phyloP scores from a whole-genome alignment of 2,329 filamentous ascomycete genomes.

The Berkeleyomyces basicola region DNA sequence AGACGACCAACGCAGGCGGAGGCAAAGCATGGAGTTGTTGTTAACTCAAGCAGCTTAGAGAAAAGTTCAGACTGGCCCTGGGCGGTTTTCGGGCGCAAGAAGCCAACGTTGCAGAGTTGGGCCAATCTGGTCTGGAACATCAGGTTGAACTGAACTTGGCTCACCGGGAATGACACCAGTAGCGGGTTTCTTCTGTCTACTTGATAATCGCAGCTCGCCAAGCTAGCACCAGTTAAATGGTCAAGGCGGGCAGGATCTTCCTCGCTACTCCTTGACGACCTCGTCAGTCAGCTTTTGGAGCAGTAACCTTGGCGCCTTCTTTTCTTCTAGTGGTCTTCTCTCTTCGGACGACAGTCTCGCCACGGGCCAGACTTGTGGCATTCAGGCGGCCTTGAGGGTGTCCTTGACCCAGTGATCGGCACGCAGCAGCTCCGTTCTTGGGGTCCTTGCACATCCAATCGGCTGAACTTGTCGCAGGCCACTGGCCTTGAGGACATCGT shows the following conservation, averaged over 20 bases:
- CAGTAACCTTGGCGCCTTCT: slow-evolving; percentile 57
- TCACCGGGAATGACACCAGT: slow-evolving; percentile 61
- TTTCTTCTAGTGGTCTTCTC: slow-evolving; percentile 73
- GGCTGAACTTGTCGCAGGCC: slow-evolving; percentile 91
- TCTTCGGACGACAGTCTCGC: slow-evolving; percentile 61
- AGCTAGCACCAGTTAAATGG: slow-evolving; percentile 81
- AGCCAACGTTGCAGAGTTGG: slow-evolving; percentile 76
- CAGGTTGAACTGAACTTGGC: slow-evolving; percentile 86
- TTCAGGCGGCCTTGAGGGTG: slow-evolving; percentile 75
- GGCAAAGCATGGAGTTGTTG: slow-evolving; percentile 88
- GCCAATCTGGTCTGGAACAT: slow-evolving; percentile 98
- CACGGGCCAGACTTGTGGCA: slow-evolving; percentile 83
- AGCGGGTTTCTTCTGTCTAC: slow-evolving; percentile 69
- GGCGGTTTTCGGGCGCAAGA: slow-evolving; percentile 83
- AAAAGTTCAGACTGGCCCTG: slow-evolving; percentile 98
- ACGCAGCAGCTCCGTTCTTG: slow-evolving; percentile 90
- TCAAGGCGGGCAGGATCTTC: slow-evolving; percentile 84
- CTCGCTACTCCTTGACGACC: slow-evolving; percentile 76
- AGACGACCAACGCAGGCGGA: slow-evolving; percentile 95
- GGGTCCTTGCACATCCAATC: slow-evolving; percentile 99
- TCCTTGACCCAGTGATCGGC: slow-evolving; percentile 96
- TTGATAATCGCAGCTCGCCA: slow-evolving; percentile 75
- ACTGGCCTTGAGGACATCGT: slow-evolving; percentile 85
- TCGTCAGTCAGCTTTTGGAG: slow-evolving; percentile 75
- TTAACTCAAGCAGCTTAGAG: slow-evolving; percentile 95